Conservation (phyloP, 768 basidiomycete species). For the Boletus barrowsii region DNA sequence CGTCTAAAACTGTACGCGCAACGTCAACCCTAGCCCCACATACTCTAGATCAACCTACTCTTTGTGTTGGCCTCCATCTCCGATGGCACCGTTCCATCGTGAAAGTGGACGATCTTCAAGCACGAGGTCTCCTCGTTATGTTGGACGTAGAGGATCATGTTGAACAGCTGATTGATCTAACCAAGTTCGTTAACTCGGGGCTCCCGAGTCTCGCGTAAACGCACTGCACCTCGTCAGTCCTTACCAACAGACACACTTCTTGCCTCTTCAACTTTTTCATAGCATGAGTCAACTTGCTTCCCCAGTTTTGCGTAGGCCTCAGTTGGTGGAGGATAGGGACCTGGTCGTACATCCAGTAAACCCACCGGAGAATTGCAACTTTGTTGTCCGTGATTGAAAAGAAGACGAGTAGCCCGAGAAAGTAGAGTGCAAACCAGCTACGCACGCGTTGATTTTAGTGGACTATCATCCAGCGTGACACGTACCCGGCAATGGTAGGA, state of each 20-base stretch:
- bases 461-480: not conserved
- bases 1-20: conserved; percentile 44
- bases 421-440: conserved; percentile 64
- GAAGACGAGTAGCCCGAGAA: conserved; percentile 44
- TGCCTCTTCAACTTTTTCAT: conserved; percentile 50
- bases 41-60: conserved; percentile 34
- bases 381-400: conserved; percentile 55
- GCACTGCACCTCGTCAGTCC: conserved; percentile 59
- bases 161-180: conserved; percentile 64
- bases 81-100: conserved; percentile 55
- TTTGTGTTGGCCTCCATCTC: conserved; percentile 73
- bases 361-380: conserved; percentile 47
- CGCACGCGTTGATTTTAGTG: not conserved
- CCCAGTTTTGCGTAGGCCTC: conserved; percentile 40
- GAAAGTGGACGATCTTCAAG: conserved; percentile 68
- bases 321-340: conserved; percentile 45
- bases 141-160: conserved; percentile 62
- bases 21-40: not conserved
- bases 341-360: conserved; percentile 67
- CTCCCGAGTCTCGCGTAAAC: not conserved
- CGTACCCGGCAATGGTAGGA: conserved; percentile 53
- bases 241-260: conserved; percentile 59
- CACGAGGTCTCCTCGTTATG: conserved; percentile 69
- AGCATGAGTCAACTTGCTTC: conserved; percentile 37
- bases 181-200: not conserved